These are phyloP conservation scores for Ceratocystis ficicola DNA, from an alignment of 2,329 filamentous ascomycete species.

Conservation along the genomic window DNA sequence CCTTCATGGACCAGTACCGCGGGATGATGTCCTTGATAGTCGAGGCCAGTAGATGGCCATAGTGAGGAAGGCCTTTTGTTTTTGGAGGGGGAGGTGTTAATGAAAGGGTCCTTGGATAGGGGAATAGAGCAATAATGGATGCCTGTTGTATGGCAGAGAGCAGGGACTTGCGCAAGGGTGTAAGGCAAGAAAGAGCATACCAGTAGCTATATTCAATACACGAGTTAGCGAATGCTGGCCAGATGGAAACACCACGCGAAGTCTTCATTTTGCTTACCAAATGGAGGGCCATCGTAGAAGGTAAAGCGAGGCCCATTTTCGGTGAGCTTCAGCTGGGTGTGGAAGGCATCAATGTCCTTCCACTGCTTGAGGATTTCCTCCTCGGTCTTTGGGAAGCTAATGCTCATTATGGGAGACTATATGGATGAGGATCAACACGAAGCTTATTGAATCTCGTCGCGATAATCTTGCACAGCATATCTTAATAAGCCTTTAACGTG, in stretches of 20 bases:
- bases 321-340: slow-evolving; percentile 43
- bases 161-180: neutral
- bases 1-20: slow-evolving; percentile 86
- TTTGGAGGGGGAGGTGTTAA: neutral
- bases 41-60: slow-evolving; percentile 60
- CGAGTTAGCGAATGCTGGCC: slow-evolving; percentile 8
- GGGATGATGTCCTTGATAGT: slow-evolving; percentile 91
- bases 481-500: slow-evolving; percentile 1
- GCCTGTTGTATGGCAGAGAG: neutral
- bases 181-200: slow-evolving; percentile 13
- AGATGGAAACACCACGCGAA: neutral
- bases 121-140: neutral
- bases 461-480: neutral
- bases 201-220: slow-evolving; percentile 20
- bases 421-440: neutral
- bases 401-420: slow-evolving; percentile 22
- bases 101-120: neutral
- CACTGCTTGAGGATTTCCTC: slow-evolving; percentile 24
- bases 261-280: slow-evolving; percentile 28
- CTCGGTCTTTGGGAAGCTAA: slow-evolving; percentile 25
- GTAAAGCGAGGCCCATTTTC: slow-evolving; percentile 74
- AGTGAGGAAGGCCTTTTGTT: slow-evolving; percentile 25
- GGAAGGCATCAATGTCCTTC: slow-evolving; percentile 26
- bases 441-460: neutral
- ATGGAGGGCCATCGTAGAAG: slow-evolving; percentile 83